Evolutionary conservation across 2,329 filamentous ascomycete genomes (phyloP).

Genomic region (Clonostachys solani): DNA sequence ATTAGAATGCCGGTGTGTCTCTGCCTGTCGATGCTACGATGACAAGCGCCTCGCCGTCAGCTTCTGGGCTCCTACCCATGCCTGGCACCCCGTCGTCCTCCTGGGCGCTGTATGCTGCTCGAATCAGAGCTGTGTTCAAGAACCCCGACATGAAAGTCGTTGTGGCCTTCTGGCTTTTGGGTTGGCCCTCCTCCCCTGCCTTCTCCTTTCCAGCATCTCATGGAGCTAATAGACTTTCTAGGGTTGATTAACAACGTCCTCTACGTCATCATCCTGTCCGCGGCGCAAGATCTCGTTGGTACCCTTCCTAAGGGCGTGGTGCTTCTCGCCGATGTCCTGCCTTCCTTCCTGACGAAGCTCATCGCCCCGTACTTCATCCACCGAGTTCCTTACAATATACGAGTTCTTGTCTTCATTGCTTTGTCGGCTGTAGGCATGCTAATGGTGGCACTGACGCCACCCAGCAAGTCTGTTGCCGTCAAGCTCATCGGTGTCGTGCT

Average conservation of each 20-base stretch:
- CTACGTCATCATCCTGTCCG: conserved; percentile 94
- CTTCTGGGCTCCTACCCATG: conserved; percentile 47
- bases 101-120: conserved; percentile 69
- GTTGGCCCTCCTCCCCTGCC: conserved; percentile 37
- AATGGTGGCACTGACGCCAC: conserved; percentile 75
- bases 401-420: conserved; percentile 69
- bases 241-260: conserved; percentile 87
- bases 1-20: too few relatives aligned
- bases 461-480: conserved; percentile 57
- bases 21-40: conserved; percentile 8
- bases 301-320: conserved; percentile 89
- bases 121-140: conserved; percentile 58
- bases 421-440: conserved; percentile 86
- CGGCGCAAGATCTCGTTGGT: conserved; percentile 92
- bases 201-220: background rate
- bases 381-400: conserved; percentile 71
- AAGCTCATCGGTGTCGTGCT: conserved; percentile 83
- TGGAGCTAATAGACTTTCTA: conserved; percentile 6
- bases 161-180: conserved; percentile 89
- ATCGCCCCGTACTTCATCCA: conserved; percentile 93
- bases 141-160: conserved; percentile 69
- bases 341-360: conserved; percentile 84
- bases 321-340: conserved; percentile 87
- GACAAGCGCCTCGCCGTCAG: conserved; percentile 32
- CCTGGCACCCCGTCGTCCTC: conserved; percentile 59